phyloP scores from a whole-genome alignment of 805 yeast species.

The Lachancea thermotolerans region DNA sequence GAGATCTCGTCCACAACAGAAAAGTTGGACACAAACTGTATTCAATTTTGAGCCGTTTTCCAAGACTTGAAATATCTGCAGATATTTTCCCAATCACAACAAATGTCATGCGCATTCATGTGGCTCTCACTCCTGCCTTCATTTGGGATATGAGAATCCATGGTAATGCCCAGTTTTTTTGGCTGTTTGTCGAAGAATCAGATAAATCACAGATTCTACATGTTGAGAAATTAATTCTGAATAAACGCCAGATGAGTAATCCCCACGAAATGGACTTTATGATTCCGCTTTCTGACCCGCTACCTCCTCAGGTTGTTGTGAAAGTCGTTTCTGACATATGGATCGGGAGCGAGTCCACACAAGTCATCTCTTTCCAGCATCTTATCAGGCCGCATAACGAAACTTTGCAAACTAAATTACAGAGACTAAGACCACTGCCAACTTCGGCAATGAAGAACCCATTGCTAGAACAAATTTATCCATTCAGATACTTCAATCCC shows the following conservation, averaged over 20 bases:
- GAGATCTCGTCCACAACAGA: conserved; percentile 80
- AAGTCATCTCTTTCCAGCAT: conserved; percentile 82
- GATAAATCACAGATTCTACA: conserved; percentile 69
- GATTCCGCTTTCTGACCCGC: conserved; percentile 82
- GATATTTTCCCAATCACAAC: conserved; percentile 85
- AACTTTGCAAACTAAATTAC: conserved; percentile 72
- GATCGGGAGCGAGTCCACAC: conserved; percentile 77
- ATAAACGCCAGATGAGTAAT: conserved; percentile 45
- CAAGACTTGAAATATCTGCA: conserved; percentile 64
- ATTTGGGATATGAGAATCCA: conserved; percentile 78
- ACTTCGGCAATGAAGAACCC: conserved; percentile 67
- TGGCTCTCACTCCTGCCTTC: conserved; percentile 66
- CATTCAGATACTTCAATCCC: conserved; percentile 86
- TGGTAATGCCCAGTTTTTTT: conserved; percentile 78
- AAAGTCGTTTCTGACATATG: conserved; percentile 78
- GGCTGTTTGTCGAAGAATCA: conserved; percentile 89
- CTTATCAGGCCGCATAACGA: conserved; percentile 83
- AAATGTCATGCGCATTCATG: conserved; percentile 77
- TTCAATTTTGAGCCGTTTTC: conserved; percentile 62
- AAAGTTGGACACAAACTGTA: conserved; percentile 63
- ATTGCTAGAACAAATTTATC: conserved; percentile 62
- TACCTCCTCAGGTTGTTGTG: conserved; percentile 83
- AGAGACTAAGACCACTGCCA: conserved; percentile 82
- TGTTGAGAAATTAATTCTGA: conserved; percentile 70
- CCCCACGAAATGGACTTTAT: conserved; percentile 80